Conservation (phyloP, 768 basidiomycete species). For the Pulveroboletus sp. region DNA sequence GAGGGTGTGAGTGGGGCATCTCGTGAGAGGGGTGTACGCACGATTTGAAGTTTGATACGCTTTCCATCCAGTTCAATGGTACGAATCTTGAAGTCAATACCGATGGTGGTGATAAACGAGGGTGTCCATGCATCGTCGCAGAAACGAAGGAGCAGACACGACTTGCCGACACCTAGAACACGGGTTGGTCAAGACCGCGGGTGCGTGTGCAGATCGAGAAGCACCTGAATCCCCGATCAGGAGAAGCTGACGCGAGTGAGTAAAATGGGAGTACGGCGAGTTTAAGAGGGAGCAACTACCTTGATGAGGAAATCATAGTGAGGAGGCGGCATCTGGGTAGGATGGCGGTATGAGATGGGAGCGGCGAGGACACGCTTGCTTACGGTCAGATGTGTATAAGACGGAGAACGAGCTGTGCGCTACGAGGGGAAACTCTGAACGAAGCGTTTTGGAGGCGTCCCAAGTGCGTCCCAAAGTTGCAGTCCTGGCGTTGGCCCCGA, state of each 20-base stretch:
- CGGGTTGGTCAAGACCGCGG: conserved; percentile 9
- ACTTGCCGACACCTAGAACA: conserved; percentile 85
- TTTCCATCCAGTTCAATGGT: conserved; percentile 98
- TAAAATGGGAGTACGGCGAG: neutral
- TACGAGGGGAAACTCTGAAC: neutral
- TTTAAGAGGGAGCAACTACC: conserved; percentile 36
- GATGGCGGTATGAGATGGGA: neutral
- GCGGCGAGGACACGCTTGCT: neutral
- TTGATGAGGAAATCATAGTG: conserved; percentile 99
- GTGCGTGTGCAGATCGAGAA: neutral
- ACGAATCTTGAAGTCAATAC: conserved; percentile 99
- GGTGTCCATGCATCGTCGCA: conserved; percentile 99
- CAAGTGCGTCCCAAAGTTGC: neutral
- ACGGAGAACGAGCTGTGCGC: neutral
- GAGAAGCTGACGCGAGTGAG: conserved; percentile 54
- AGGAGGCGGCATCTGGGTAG: conserved; percentile 67
- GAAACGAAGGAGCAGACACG: conserved; percentile 91
- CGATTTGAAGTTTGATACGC: conserved; percentile 98
- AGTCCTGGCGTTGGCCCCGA: neutral
- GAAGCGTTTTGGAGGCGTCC: neutral
- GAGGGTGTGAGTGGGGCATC: neutral
- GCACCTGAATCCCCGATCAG: conserved; percentile 95
- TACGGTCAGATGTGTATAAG: neutral
- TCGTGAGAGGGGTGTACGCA: conserved; percentile 36
- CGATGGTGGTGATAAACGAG: conserved; percentile 98